Percentiles rank a stretch among this genome's conserved stretches.
Conservation (phyloP, 768 basidiomycete species). For the Suillus occidentalis region DNA sequence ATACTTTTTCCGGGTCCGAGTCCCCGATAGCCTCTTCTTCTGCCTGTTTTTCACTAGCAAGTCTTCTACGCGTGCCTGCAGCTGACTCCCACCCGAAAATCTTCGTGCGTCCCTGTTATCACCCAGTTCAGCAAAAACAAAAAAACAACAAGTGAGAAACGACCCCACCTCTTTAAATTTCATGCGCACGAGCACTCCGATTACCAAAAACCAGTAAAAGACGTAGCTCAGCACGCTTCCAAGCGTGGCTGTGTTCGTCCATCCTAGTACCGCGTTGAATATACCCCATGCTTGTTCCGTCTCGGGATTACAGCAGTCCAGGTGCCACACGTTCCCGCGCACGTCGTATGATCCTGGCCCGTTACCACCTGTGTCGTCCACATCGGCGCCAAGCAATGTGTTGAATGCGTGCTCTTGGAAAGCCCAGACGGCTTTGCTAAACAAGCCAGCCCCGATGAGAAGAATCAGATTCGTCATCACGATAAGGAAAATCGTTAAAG, state of each 20-base stretch:
- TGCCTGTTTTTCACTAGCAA: conserved; percentile 22
- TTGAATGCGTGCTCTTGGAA: conserved; percentile 74
- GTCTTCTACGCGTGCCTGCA: conserved; percentile 38
- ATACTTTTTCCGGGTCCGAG: too few species aligned
- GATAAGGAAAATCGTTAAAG: conserved; percentile 84
- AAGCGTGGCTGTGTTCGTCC: conserved; percentile 82
- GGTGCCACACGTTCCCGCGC: conserved; percentile 83
- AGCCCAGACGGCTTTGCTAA: conserved; percentile 72
- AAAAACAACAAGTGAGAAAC: neutral
- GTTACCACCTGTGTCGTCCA: conserved; percentile 63
- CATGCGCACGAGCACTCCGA: conserved; percentile 62
- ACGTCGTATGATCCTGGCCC: conserved; percentile 88
- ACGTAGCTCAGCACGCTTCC: conserved; percentile 86
- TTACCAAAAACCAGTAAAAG: conserved; percentile 89
- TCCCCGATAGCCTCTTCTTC: neutral
- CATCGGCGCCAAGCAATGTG: conserved; percentile 66
- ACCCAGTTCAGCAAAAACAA: neutral
- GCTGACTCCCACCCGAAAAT: conserved; percentile 59
- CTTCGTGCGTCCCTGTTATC: conserved; percentile 58
- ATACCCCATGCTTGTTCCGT: conserved; percentile 69
- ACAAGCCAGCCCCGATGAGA: conserved; percentile 92
- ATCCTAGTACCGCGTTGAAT: conserved; percentile 84
- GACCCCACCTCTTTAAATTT: conserved; percentile 58
- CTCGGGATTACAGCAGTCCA: conserved; percentile 75
- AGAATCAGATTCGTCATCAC: conserved; percentile 90